Conservation (phyloP, 1,139 yeast species). For the Pneumocystis carinii region DNA sequence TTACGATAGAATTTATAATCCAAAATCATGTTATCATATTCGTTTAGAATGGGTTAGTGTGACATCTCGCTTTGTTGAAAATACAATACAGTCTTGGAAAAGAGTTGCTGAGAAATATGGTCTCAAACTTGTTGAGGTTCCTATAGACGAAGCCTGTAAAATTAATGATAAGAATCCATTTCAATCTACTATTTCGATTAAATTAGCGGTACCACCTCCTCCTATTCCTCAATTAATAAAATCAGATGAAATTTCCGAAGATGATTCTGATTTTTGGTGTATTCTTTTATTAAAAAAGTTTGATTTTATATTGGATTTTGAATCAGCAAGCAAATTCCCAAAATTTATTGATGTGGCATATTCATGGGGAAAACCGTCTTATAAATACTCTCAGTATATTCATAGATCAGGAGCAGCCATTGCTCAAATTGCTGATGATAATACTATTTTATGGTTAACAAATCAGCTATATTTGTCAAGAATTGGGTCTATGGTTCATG, state of each 20-base stretch:
- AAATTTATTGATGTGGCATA: slow-evolving; percentile 42
- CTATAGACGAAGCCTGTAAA: slow-evolving; percentile 73
- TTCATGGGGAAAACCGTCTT: slow-evolving; percentile 84
- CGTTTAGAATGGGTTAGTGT: slow-evolving; percentile 87
- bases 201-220: slow-evolving; percentile 55
- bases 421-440: slow-evolving; percentile 65
- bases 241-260: background rate
- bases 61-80: slow-evolving; percentile 79
- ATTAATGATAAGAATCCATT: slow-evolving; percentile 70
- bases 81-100: slow-evolving; percentile 66
- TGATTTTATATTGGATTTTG: slow-evolving; percentile 71
- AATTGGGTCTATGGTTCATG: background rate
- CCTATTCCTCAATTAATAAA: slow-evolving; percentile 14
- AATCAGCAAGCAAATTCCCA: slow-evolving; percentile 32
- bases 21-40: slow-evolving; percentile 86
- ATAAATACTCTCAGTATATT: slow-evolving; percentile 74
- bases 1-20: slow-evolving; percentile 83
- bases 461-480: slow-evolving; percentile 11
- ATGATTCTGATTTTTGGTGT: slow-evolving; percentile 32
- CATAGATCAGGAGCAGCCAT: slow-evolving; percentile 81
- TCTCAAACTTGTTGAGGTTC: slow-evolving; percentile 73
- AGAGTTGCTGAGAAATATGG: slow-evolving; percentile 80
- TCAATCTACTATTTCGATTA: slow-evolving; percentile 64
- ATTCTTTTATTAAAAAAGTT: slow-evolving; percentile 46
- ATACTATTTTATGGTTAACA: slow-evolving; percentile 10